These are phyloP conservation scores for Nitzschia putrida DNA, from an alignment of 108 stramenopile species.

Conservation along the genomic window DNA sequence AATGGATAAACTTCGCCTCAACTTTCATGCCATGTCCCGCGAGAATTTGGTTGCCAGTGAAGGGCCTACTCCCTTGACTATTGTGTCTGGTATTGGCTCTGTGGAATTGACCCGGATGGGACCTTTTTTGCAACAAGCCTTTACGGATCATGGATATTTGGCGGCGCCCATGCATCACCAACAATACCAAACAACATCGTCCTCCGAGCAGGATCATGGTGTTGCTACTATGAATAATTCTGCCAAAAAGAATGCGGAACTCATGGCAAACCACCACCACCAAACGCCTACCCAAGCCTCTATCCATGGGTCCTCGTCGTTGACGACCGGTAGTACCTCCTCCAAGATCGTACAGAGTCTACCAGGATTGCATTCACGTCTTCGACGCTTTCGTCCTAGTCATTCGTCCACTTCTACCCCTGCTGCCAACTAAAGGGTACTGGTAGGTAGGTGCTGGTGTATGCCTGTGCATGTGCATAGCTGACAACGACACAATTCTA, in stretches of 20 bases:
- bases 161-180: too few relatives aligned
- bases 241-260: background rate
- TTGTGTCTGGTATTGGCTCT: slow-evolving; percentile 77
- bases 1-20: slow-evolving; percentile 73
- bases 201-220: too few relatives aligned
- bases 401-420: too few relatives aligned
- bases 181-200: slow-evolving; percentile 1
- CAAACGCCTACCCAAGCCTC: background rate
- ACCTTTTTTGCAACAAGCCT: slow-evolving; percentile 61
- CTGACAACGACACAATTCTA: too few relatives aligned
- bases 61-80: slow-evolving; percentile 34
- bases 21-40: slow-evolving; percentile 66
- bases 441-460: too few relatives aligned
- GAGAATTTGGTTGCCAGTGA: slow-evolving; percentile 35
- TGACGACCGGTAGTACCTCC: slow-evolving; percentile 1
- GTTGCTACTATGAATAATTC: background rate
- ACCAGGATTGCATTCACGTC: too few relatives aligned
- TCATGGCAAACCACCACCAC: background rate
- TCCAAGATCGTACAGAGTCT: too few relatives aligned
- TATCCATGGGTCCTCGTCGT: background rate
- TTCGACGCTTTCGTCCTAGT: too few relatives aligned
- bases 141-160: slow-evolving; percentile 40
- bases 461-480: too few relatives aligned
- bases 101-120: slow-evolving; percentile 70
- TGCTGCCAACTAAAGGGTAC: too few relatives aligned